Conservation (phyloP, 116 monocot genomes). For the Trichopus zeylanicus region DNA sequence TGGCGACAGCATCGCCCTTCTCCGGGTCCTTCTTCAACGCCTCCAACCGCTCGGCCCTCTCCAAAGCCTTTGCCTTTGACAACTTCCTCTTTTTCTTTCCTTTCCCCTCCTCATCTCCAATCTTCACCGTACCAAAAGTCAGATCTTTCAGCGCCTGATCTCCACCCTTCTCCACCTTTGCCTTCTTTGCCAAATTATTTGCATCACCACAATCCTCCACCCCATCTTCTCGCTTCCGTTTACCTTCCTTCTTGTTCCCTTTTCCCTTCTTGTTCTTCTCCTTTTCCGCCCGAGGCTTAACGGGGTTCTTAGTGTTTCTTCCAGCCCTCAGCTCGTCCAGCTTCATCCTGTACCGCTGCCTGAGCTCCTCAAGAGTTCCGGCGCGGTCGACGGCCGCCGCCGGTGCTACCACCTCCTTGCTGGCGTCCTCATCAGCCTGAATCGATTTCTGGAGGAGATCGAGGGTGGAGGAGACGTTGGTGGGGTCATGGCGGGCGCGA, state of each 20-base stretch:
- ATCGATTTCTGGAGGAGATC: slow-evolving; percentile 39
- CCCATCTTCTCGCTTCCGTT: slow-evolving; percentile 26
- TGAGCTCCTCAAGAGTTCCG: slow-evolving; percentile 82
- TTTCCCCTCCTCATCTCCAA: slow-evolving; percentile 29
- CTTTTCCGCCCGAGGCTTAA: slow-evolving; percentile 9
- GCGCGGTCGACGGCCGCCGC: slow-evolving; percentile 8
- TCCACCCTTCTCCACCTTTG: slow-evolving; percentile 1
- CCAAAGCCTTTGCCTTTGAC: slow-evolving; percentile 45
- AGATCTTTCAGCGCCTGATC: slow-evolving; percentile 21
- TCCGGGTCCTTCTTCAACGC: slow-evolving; percentile 75
- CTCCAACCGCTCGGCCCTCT: slow-evolving; percentile 41
- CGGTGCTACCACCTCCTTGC: slow-evolving; percentile 2
- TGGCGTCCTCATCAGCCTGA: slow-evolving; percentile 9
- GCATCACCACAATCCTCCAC: not conserved
- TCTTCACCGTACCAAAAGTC: slow-evolving; percentile 46
- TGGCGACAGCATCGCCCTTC: slow-evolving; percentile 45
- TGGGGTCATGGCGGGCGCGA: slow-evolving; percentile 57
- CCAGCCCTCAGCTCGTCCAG: slow-evolving; percentile 54
- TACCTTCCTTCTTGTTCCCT: slow-evolving; percentile 7
- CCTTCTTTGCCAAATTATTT: slow-evolving; percentile 5
- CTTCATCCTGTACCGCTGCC: slow-evolving; percentile 41
- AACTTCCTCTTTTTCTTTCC: slow-evolving; percentile 41
- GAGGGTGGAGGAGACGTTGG: slow-evolving; percentile 35
- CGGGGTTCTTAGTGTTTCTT: slow-evolving; percentile 21
- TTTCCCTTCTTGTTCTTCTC: slow-evolving; percentile 9